Percentiles rank a stretch among this genome's conserved stretches.
These are phyloP conservation scores for Serendipita sp. DNA, from an alignment of 1,284 basidiomycete genomes.

Conservation along the genomic window DNA sequence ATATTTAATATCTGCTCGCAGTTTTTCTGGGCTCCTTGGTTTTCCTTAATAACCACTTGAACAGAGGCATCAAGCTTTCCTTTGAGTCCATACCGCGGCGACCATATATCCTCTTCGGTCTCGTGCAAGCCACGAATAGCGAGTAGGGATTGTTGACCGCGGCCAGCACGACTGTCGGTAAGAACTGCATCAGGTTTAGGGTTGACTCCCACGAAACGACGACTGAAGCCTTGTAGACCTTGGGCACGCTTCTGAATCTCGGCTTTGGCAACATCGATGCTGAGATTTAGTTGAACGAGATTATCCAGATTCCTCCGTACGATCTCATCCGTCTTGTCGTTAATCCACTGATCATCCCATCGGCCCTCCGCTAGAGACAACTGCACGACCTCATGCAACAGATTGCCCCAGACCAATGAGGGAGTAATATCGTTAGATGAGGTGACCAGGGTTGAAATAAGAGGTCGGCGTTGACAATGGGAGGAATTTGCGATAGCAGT, in stretches of 20 bases:
- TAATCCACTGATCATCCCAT: constrained; percentile 49
- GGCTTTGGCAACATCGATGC: constrained; percentile 43
- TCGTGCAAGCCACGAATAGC: constrained; percentile 67
- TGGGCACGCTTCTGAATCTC: constrained; percentile 49
- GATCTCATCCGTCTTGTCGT: constrained; percentile 40
- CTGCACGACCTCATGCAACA: constrained; percentile 83
- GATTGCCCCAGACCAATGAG: constrained; percentile 73
- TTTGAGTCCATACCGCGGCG: constrained; percentile 86
- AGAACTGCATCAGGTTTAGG: constrained; percentile 47
- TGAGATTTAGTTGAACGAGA: constrained; percentile 46
- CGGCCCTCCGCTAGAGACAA: constrained; percentile 42
- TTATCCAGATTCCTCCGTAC: constrained; percentile 38
- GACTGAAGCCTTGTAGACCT: constrained; percentile 49
- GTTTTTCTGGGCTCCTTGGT: constrained; percentile 1
- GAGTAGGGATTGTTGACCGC: constrained; percentile 36
- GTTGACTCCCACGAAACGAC: constrained; percentile 47
- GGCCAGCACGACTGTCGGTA: constrained; percentile 41
- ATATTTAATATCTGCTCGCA: constrained; percentile 27
- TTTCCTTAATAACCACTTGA: constrained; percentile 45
- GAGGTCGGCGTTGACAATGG: constrained; percentile 68
- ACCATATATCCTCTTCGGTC: constrained; percentile 96
- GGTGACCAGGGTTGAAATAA: constrained; percentile 42
- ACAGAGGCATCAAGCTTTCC: constrained; percentile 92
- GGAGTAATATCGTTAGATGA: constrained; percentile 46
- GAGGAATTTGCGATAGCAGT: constrained; percentile 73